Evolutionary conservation across 176 grass and related monocot species (phyloP), one percentile per base, ranked within the genome.

Genomic region (Carex cristatella): DNA sequence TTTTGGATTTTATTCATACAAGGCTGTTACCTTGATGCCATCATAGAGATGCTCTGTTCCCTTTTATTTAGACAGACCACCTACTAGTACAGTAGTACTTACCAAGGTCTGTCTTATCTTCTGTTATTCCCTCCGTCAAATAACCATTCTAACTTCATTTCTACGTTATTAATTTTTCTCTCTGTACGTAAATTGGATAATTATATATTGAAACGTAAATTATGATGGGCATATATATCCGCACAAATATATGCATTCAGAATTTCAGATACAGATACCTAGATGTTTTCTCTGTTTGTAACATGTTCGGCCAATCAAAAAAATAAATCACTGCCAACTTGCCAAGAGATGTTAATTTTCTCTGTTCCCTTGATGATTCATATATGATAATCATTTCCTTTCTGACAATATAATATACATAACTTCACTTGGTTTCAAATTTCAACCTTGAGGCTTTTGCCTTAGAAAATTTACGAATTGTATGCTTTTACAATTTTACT

Each of bases 1-100:
- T 44, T 63, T 62, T 46, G 58, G 38, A 65, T 40, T 40, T 40
- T 81, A 81, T 40, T 40, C 65, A 81, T 81, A 42, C 10, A 13
- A 13, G 57, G 79, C 58, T 82, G 79, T 82, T 82, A 65, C 59
- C 60, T 82, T 64, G 79, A 82, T 82, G 79, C 60, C 79, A 82
- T 65, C 79, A 65, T 51, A 38, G 79, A 64, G 60, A 65, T 82
- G 79, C 79, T 64, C 35, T 82, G 79, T 48, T 82, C 9, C 79
- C 35, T 82, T 82, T 65, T 16, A 64, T 82, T 65, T 65, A 44
- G 57, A 82, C 57, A 61, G 4, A 15, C 57, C 61, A 82, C 60
- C 60, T 12, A 58, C 23, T 23, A 23, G 23, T 23, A 23, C 23
- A 23, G 23, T 23, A 23, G 23, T 23, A 23, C 23, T 23, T 23